phyloP scores from a whole-genome alignment of 305 asterid genomes.

The Solanum hybrid region DNA sequence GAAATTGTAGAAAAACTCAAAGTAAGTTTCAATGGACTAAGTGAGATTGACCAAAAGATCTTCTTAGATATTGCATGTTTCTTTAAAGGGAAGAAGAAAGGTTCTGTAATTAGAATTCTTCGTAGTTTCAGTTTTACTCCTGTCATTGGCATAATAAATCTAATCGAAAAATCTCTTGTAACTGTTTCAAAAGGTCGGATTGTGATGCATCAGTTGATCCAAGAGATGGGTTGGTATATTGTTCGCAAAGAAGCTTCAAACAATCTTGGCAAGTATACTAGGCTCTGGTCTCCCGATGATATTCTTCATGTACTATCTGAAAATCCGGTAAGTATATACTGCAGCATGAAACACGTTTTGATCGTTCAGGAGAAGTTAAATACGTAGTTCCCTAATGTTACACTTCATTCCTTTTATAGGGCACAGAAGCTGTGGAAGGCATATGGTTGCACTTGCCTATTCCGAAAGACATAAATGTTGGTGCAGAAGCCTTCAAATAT shows the following conservation, averaged over 20 bases:
- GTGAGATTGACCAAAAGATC: not conserved
- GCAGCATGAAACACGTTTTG: not conserved
- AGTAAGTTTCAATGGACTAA: not conserved
- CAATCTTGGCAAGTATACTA: not conserved
- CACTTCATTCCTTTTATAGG: not conserved
- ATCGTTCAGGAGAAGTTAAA: not conserved
- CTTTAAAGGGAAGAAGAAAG: conserved; percentile 9
- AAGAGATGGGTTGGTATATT: conserved; percentile 10
- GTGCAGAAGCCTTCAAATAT: conserved; percentile 1
- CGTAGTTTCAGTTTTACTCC: not conserved
- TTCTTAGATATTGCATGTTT: not conserved
- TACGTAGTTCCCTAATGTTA: not conserved
- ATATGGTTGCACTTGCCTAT: not conserved
- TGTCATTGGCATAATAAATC: not conserved
- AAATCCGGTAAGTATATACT: not conserved
- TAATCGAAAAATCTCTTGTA: conserved; percentile 5
- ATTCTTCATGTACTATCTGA: not conserved
- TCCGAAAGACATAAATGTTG: not conserved
- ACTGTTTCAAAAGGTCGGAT: conserved; percentile 4
- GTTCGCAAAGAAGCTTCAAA: conserved; percentile 4
- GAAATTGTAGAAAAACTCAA: not conserved
- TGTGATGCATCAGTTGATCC: conserved; percentile 1
- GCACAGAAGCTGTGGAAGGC: not conserved
- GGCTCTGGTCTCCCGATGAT: conserved; percentile 5
- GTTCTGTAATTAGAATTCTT: not conserved